Base-by-base conservation (phyloP, 257 asterid genomes). In the Nicotiana paniculata region DNA sequence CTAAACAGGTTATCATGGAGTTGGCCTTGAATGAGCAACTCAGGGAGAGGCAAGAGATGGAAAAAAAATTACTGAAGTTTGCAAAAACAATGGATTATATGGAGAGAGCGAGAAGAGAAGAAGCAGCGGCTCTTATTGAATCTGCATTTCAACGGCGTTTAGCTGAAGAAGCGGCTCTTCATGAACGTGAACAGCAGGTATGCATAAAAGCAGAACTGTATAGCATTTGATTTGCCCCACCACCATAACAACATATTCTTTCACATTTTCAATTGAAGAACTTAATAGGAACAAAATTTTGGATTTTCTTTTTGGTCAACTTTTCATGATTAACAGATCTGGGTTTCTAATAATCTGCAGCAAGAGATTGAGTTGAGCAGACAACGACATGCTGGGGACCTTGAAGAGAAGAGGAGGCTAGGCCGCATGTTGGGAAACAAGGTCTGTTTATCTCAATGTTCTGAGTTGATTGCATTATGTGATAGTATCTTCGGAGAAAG, bases 1-100 rank as follows among this genome's bases (percentile, higher is more conserved):
- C 97, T 5, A 95, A 89, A 87, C 81, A 90, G 88, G 35, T 83
- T 33, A 77, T 95, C 87, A 87, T 92, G 97, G 97, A 92, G 26
- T 86, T 90, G 74, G 97, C 93, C 80, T 85, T 77, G 83, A 90
- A 82, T 69, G 97, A 93, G 89, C 97, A 93, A 86, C 87, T 90
- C 57, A 90, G 91, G 88, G 99, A 92, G 88, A 93, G 92, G 85
- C 94, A 90, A 81, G 97, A 91, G 79, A 92, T 88, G 98, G 98
- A 95, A 91, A 93, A 92, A 77, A 91, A 89, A 81, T 77, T 93
- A 54, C 90, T 83, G 64, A 85, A 88, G 70, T 66, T 79, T 68
- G 84, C 81, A 13, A 85, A 85, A 59, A 83, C 85, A 58, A 85
- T 85, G 90, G 90, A 88, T 82, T 65, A 88, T 75, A 54, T 85